Percentiles rank a stretch among this genome's conserved stretches.
Evolutionary conservation across 2,329 filamentous ascomycete genomes (phyloP).

Genomic region (Colletotrichum camelliae): DNA sequence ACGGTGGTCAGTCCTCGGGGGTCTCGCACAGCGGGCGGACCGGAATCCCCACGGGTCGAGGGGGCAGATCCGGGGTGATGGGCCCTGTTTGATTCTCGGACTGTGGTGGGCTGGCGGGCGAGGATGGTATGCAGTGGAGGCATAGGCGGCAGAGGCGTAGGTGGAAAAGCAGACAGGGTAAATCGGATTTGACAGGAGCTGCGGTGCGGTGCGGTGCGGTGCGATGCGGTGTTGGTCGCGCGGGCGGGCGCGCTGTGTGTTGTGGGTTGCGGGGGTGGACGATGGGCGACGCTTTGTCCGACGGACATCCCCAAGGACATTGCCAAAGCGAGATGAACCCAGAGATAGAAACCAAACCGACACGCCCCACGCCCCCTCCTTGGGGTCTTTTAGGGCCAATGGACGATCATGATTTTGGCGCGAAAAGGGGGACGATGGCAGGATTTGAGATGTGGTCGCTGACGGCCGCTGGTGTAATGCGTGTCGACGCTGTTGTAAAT

Average conservation of each 20-base stretch:
- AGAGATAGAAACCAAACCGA: constrained; percentile 15
- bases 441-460: background rate
- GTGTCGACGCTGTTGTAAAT: background rate
- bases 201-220: background rate
- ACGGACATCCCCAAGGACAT: constrained; percentile 26
- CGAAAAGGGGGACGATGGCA: background rate
- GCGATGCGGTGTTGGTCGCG: background rate
- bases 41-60: background rate
- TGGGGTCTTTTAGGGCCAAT: background rate
- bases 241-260: background rate
- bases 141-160: background rate
- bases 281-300: constrained; percentile 22
- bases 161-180: constrained; percentile 1
- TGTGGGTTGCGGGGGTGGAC: constrained; percentile 7
- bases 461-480: background rate
- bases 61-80: background rate
- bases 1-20: background rate
- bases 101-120: background rate
- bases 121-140: background rate
- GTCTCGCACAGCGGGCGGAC: constrained; percentile 2
- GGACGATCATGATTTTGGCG: background rate
- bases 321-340: constrained; percentile 19
- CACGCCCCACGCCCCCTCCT: constrained; percentile 13
- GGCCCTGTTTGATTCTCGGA: constrained; percentile 3
- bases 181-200: background rate